These are phyloP conservation scores for Phaseolus coccineus DNA, from an alignment of 331 rosid species.

Conservation along the genomic window DNA sequence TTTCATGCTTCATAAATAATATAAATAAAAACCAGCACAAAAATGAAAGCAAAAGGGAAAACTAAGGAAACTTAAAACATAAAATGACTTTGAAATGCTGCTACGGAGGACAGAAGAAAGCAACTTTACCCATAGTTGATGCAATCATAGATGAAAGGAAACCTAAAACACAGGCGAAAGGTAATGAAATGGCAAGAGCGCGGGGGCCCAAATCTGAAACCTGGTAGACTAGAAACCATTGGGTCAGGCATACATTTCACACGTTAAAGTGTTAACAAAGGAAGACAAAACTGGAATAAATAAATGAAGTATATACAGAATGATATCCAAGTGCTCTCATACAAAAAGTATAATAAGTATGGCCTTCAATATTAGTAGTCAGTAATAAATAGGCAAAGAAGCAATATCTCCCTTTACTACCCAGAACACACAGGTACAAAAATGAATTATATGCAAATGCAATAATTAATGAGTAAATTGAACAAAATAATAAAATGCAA, in stretches of 20 bases:
- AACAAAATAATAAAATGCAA: slow-evolving; percentile 22
- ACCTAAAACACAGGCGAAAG: slow-evolving; percentile 83
- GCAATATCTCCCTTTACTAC: not conserved
- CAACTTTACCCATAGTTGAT: slow-evolving; percentile 74
- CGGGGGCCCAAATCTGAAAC: slow-evolving; percentile 72
- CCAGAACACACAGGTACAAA: slow-evolving; percentile 18
- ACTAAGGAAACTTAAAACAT: not conserved
- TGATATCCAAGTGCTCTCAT: slow-evolving; percentile 17
- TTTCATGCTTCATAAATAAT: not conserved
- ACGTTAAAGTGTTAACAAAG: slow-evolving; percentile 6
- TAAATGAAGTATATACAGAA: slow-evolving; percentile 22
- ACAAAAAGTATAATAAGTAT: not conserved
- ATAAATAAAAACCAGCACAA: slow-evolving; percentile 17
- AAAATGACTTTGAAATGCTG: slow-evolving; percentile 23
- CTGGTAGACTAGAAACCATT: slow-evolving; percentile 55
- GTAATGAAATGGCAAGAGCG: slow-evolving; percentile 81
- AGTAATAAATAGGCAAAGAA: slow-evolving; percentile 23
- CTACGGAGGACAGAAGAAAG: slow-evolving; percentile 17
- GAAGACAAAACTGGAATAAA: slow-evolving; percentile 16
- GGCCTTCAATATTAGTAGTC: slow-evolving; percentile 16
- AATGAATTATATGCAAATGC: not conserved
- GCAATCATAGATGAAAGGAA: slow-evolving; percentile 83
- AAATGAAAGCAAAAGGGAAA: slow-evolving; percentile 3
- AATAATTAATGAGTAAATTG: slow-evolving; percentile 1
- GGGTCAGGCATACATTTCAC: slow-evolving; percentile 29